phyloP scores from a whole-genome alignment of 176 grass and related monocot genomes.

The maize (Zea mays) region Zm-B73-REFERENCE-NAM-5.0 NC_050102.1:171132001-171132500 shows the following conservation, averaged over 20 bases:
- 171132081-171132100: slow-evolving; percentile 56
- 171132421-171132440: slow-evolving; percentile 44
- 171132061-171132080: slow-evolving; percentile 38
- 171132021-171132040: slow-evolving; percentile 24
- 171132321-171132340: slow-evolving; percentile 31
- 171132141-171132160: slow-evolving; percentile 66
- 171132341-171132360: slow-evolving; percentile 30
- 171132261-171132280: slow-evolving; percentile 39
- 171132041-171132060: slow-evolving; percentile 37
- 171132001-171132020: slow-evolving; percentile 22
- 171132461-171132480: slow-evolving; percentile 56
- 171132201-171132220: slow-evolving; percentile 4
- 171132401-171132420: slow-evolving; percentile 17
- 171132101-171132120: slow-evolving; percentile 52
- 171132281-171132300: slow-evolving; percentile 49
- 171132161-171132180: slow-evolving; percentile 21
- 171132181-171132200: not conserved
- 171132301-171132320: slow-evolving; percentile 46
- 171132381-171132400: slow-evolving; percentile 30
- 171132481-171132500: slow-evolving; percentile 60
- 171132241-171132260: slow-evolving; percentile 39
- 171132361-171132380: slow-evolving; percentile 37
- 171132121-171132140: slow-evolving; percentile 50
- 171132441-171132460: slow-evolving; percentile 71
- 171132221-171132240: slow-evolving; percentile 19